These are phyloP conservation scores for Ceratopteris richardii DNA, from an alignment of 75 land plant genomes.

Conservation along the genomic window DNA sequence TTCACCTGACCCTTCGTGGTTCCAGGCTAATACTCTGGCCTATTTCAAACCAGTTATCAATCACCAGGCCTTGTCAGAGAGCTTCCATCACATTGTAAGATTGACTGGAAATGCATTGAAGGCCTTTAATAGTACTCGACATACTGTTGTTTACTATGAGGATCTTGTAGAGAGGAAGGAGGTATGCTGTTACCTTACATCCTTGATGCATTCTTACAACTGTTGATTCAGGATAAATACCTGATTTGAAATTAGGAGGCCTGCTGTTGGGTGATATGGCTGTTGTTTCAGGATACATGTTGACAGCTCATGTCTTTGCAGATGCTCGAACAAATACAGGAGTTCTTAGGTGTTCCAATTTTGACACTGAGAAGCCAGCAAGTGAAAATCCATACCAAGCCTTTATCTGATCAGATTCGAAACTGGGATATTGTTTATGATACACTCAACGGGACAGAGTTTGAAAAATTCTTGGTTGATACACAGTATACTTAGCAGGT, in stretches of 20 bases:
- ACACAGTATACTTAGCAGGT: no score
- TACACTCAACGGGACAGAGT: constrained; percentile 46
- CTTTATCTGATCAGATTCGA: constrained; percentile 32
- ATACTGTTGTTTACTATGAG: constrained; percentile 31
- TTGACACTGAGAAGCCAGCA: constrained; percentile 45
- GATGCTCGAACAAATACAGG: constrained; percentile 40
- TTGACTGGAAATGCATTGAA: constrained; percentile 27
- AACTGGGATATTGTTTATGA: constrained; percentile 53
- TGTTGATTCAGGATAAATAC: background rate
- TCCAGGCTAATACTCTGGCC: constrained; percentile 38
- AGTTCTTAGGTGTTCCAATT: constrained; percentile 47
- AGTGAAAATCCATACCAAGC: constrained; percentile 56
- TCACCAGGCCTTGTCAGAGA: constrained; percentile 10
- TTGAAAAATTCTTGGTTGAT: constrained; percentile 31
- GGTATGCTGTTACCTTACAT: background rate
- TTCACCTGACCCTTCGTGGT: no score
- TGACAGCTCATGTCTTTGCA: no score
- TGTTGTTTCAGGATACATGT: no score
- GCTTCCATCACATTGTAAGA: constrained; percentile 17
- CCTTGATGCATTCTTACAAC: background rate
- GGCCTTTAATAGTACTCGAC: constrained; percentile 26
- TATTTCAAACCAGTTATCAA: constrained; percentile 29
- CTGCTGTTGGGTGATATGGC: constrained; percentile 1
- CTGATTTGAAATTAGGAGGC: background rate
- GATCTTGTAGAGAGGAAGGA: constrained; percentile 18